Evolutionary conservation across 2,329 filamentous ascomycete genomes (phyloP).

Genomic region (Pestalotiopsis fici): DNA sequence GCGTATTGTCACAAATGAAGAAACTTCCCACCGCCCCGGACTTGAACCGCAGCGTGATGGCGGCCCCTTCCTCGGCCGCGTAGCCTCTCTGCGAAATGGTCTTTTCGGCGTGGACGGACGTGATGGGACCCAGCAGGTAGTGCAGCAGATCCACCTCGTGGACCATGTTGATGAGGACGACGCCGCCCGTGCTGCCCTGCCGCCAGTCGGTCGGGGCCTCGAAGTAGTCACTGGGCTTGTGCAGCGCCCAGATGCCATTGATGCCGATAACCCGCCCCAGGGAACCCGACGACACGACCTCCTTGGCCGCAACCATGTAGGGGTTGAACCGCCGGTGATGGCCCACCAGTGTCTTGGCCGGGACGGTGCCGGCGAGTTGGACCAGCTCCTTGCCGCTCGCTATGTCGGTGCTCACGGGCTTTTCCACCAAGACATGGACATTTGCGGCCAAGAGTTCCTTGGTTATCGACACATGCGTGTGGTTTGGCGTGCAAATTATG

Average conservation of each 20-base stretch:
- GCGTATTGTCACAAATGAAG: conserved; percentile 51
- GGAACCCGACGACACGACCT: conserved; percentile 35
- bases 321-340: conserved; percentile 63
- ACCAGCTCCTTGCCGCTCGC: conserved; percentile 33
- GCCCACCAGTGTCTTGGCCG: conserved; percentile 52
- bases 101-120: conserved; percentile 50
- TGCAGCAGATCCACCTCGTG: conserved; percentile 62
- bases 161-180: conserved; percentile 59
- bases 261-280: conserved; percentile 53
- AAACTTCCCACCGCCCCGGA: conserved; percentile 59
- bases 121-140: conserved; percentile 54
- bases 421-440: conserved; percentile 59
- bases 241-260: conserved; percentile 54
- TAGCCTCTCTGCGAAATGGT: conserved; percentile 43
- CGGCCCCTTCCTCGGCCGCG: conserved; percentile 57
- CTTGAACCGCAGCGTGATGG: conserved; percentile 52
- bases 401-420: conserved; percentile 50
- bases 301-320: conserved; percentile 51
- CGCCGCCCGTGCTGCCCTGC: conserved; percentile 41
- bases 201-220: conserved; percentile 49
- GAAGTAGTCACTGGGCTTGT: conserved; percentile 55
- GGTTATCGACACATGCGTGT: conserved; percentile 54
- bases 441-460: conserved; percentile 46
- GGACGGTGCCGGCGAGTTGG: conserved; percentile 21
- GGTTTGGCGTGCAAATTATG: conserved; percentile 61